Evolutionary conservation across 306 rosid species (phyloP).

Genomic region (Lotus japonicus): DNA sequence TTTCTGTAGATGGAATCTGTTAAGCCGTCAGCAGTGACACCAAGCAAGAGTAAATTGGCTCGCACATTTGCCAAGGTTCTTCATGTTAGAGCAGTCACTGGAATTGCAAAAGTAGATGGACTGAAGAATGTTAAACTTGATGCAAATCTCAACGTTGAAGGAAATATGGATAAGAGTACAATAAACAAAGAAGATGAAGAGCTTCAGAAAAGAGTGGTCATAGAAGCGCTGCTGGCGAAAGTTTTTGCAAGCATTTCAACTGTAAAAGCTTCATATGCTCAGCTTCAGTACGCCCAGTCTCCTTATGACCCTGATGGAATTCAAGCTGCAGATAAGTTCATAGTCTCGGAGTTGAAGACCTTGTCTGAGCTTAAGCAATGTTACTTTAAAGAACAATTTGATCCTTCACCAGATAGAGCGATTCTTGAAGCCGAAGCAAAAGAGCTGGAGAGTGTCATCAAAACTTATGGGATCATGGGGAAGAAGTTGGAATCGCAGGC

Average conservation of each 20-base stretch:
- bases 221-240: conserved; percentile 59
- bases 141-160: conserved; percentile 21
- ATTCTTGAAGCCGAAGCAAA: conserved; percentile 58
- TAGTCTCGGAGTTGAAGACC: conserved; percentile 53
- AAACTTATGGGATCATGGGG: conserved; percentile 48
- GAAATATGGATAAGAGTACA: conserved; percentile 18
- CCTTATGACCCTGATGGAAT: conserved; percentile 76
- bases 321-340: conserved; percentile 52
- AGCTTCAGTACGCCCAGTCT: conserved; percentile 64
- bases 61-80: conserved; percentile 74
- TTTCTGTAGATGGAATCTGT: conserved; percentile 67
- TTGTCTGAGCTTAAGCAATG: conserved; percentile 74
- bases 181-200: conserved; percentile 38
- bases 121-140: conserved; percentile 36
- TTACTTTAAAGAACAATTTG: conserved; percentile 55
- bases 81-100: conserved; percentile 38
- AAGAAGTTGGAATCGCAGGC: conserved; percentile 76
- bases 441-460: conserved; percentile 68
- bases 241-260: conserved; percentile 67
- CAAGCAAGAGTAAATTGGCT: conserved; percentile 52
- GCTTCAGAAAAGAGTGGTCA: conserved; percentile 40
- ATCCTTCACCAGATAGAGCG: conserved; percentile 52
- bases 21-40: conserved; percentile 50
- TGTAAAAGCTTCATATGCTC: conserved; percentile 74
- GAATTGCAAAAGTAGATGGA: conserved; percentile 51